Conservation (phyloP, 129 eudicot species). For the Rutidosis leptorrhynchoides region DNA sequence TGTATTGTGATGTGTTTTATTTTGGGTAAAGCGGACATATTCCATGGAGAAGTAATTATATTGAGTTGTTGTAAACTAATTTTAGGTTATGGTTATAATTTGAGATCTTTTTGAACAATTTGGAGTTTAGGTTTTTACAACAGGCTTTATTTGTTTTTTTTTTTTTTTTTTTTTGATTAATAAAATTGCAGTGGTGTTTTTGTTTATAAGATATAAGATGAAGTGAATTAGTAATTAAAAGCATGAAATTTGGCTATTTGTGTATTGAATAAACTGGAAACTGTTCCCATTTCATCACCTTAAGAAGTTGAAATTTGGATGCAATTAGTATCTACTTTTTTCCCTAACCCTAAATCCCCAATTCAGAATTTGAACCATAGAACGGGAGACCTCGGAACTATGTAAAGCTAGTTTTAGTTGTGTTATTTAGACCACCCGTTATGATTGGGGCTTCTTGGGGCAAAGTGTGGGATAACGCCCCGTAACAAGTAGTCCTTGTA, state of each 20-base stretch:
- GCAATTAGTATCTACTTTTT: not conserved
- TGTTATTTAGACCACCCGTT: too few relatives aligned
- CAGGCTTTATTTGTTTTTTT: not conserved
- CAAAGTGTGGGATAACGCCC: too few relatives aligned
- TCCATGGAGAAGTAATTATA: too few relatives aligned
- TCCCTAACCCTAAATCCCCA: not conserved
- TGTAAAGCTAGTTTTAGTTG: not conserved
- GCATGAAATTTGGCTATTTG: constrained; percentile 7
- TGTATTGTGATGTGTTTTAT: too few relatives aligned
- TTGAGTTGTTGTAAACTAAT: constrained; percentile 7
- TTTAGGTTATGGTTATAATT: constrained; percentile 22
- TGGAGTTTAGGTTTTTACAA: constrained; percentile 3
- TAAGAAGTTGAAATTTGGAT: not conserved
- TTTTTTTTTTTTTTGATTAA: not conserved
- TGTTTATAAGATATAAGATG: not conserved
- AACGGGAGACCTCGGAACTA: not conserved
- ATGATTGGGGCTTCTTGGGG: too few relatives aligned
- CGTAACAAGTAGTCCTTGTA: too few relatives aligned
- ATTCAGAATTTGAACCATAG: not conserved
- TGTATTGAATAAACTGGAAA: not conserved
- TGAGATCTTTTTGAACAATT: constrained; percentile 11
- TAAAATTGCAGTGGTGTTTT: not conserved
- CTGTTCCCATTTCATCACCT: not conserved
- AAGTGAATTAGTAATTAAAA: not conserved
- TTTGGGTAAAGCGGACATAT: too few relatives aligned